Conservation (phyloP, 345 rosid species). For the Eucalyptus cloeziana region DNA sequence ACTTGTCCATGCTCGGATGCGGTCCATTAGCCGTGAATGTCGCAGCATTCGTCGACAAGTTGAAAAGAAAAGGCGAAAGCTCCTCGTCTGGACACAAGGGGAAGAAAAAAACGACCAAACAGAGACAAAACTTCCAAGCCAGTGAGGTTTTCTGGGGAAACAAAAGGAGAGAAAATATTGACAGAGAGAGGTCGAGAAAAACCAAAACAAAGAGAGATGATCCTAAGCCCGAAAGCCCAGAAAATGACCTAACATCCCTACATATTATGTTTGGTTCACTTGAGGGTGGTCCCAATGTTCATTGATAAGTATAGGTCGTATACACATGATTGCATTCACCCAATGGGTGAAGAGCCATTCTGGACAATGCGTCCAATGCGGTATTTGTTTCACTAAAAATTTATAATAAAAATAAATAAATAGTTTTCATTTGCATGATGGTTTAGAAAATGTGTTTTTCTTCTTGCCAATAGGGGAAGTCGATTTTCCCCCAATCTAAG, state of each 20-base stretch:
- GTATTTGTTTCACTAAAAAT: neutral
- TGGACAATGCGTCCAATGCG: neutral
- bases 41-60: neutral
- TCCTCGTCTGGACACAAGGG: neutral
- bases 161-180: neutral
- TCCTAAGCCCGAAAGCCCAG: neutral
- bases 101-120: neutral
- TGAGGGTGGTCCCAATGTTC: neutral
- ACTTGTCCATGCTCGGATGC: neutral
- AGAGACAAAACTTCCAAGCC: neutral
- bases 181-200: neutral
- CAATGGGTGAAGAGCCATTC: neutral
- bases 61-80: neutral
- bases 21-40: neutral
- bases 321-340: neutral
- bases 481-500: neutral
- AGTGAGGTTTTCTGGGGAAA: neutral
- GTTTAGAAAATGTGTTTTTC: neutral
- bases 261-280: neutral
- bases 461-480: neutral
- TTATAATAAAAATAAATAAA: neutral
- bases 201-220: neutral
- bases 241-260: neutral
- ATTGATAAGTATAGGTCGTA: neutral
- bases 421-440: neutral